These are phyloP conservation scores for Nephelium lappaceum DNA, from an alignment of 345 rosid genomes.

Conservation along the genomic window DNA sequence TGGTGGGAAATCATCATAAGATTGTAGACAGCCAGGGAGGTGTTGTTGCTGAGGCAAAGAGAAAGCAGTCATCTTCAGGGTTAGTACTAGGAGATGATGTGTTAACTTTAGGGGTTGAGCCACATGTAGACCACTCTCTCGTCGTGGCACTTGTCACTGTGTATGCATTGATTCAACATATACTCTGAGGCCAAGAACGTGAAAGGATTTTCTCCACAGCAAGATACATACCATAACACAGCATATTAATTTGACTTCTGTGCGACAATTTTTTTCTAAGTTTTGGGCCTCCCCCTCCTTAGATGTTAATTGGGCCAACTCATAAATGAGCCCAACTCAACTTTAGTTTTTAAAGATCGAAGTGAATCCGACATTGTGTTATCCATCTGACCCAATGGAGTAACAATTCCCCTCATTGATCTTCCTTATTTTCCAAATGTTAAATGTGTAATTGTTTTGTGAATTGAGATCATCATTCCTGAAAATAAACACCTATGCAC, in stretches of 20 bases:
- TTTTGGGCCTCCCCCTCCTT: too few relatives aligned
- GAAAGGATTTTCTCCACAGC: too few relatives aligned
- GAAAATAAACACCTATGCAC: not conserved
- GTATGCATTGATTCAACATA: slow-evolving; percentile 40
- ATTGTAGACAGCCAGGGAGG: slow-evolving; percentile 26
- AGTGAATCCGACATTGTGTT: too few relatives aligned
- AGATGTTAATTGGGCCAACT: too few relatives aligned
- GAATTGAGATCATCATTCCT: not conserved
- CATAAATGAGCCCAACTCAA: too few relatives aligned
- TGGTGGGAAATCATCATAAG: slow-evolving; percentile 23
- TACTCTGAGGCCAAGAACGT: not conserved
- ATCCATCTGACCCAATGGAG: too few relatives aligned
- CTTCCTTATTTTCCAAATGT: not conserved
- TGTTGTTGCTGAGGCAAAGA: slow-evolving; percentile 43
- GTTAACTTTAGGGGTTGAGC: slow-evolving; percentile 37
- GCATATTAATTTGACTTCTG: too few relatives aligned
- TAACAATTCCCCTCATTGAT: not conserved
- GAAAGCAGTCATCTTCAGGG: slow-evolving; percentile 39
- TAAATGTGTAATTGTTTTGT: not conserved
- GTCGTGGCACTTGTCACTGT: slow-evolving; percentile 41
- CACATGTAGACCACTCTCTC: slow-evolving; percentile 33
- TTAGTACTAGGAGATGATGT: slow-evolving; percentile 49
- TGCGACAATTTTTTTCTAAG: too few relatives aligned
- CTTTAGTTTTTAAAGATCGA: too few relatives aligned
- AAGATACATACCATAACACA: too few relatives aligned